Percentiles rank a stretch among this genome's conserved stretches.
Conservation (phyloP, 2,329 filamentous ascomycete species). For the Curvularia hawaiiensis region DNA sequence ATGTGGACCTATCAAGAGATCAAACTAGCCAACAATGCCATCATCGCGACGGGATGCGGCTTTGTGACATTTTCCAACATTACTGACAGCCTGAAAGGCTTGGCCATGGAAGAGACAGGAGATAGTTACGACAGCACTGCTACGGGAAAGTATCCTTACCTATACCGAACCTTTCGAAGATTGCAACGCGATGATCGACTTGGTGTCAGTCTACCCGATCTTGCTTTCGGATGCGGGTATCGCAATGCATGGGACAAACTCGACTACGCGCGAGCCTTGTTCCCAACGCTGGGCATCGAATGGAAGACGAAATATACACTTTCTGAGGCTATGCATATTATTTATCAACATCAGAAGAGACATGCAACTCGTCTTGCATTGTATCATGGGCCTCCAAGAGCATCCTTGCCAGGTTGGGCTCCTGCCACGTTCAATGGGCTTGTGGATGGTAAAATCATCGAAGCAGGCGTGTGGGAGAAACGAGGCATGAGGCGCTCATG, state of each 20-base stretch:
- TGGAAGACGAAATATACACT: background rate
- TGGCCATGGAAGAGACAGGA: background rate
- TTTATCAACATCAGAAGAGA: background rate
- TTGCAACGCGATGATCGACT: background rate
- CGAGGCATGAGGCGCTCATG: background rate
- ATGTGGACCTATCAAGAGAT: background rate
- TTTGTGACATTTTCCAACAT: background rate
- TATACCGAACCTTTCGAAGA: background rate
- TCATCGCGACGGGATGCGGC: background rate
- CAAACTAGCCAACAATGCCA: background rate
- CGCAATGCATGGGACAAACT: background rate
- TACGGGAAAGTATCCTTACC: background rate
- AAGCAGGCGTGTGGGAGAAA: background rate
- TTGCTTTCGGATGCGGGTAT: background rate
- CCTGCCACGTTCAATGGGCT: background rate
- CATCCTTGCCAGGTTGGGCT: background rate
- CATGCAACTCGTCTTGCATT: background rate
- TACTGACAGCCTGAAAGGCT: background rate
- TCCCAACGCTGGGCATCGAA: background rate
- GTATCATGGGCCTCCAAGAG: background rate
- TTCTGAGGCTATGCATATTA: background rate
- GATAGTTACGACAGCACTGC: background rate
- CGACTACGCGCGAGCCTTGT: background rate
- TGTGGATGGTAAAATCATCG: background rate
- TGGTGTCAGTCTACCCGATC: background rate